Base-by-base conservation (phyloP, 2,329 filamentous ascomycete species). In the Dactylellina sp. region DNA sequence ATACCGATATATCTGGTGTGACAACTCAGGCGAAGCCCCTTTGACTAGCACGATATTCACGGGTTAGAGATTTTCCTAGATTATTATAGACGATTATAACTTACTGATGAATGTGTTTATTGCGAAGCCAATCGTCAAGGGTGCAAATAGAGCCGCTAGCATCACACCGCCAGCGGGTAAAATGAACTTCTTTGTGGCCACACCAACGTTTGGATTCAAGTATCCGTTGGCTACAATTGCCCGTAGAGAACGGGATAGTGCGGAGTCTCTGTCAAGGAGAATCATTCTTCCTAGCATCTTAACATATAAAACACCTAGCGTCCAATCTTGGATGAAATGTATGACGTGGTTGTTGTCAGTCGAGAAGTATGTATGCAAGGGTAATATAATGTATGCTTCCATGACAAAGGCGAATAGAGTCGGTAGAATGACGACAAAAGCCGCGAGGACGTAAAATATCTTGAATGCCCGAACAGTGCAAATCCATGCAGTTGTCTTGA, bases 281-380 rank as follows among this genome's bases (percentile, higher is more conserved):
- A 93, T 84, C 78, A 92, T 82, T 40, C 90, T 89, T 14, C 88
- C 86, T 0, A 87, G 87, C 78, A 98, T 88, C 76, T 96, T 93
- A 28, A 96, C 86, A 80, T 97, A 97, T 1, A 99, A 85, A 20
- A 99, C 86, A 2, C 95, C 95, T 0, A 99, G 84, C 0, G 93
- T 96, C 93, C 94, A 99, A 68, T 93, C 89, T 80, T 98, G 94
- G 44, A 98, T 89, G 75, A 98, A 85, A 75, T 96, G 90, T 44
- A 98, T 87, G 6, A 89, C 91, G 79, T 96, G 92, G 14, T 81
- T 80, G 44, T 77, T 75, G 18, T 68, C 76, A 14, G 75, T 77
- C 7, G 77, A 76, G 80, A 91, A 85, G 79, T 93, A 92, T 0
- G 92, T 93, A 79, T 96, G 91, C 2, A 97, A 82, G 0, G 95